These are phyloP conservation scores for Mortierella sp. DNA, from an alignment of 371 early-diverging fungal genomes.

Conservation along the genomic window DNA sequence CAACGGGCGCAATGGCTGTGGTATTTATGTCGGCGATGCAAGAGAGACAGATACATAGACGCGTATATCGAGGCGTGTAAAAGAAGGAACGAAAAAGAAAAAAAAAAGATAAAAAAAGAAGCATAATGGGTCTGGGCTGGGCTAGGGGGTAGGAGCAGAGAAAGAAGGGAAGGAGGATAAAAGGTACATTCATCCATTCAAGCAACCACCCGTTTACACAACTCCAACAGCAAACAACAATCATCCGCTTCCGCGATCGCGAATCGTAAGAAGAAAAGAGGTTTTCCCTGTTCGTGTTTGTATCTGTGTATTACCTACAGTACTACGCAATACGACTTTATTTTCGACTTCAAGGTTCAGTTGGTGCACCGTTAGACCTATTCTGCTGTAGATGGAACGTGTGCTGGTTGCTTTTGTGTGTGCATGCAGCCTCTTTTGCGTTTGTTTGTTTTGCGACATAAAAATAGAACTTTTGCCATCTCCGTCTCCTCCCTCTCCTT, in stretches of 20 bases:
- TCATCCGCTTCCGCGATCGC: neutral
- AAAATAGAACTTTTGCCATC: too few species aligned
- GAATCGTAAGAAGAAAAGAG: neutral
- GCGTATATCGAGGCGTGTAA: too few species aligned
- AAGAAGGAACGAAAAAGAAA: neutral
- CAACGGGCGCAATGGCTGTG: slow-evolving; percentile 5
- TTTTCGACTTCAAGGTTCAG: neutral
- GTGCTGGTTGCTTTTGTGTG: neutral
- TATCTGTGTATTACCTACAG: neutral
- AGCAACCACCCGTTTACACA: too few species aligned
- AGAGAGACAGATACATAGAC: neutral
- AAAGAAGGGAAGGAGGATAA: neutral
- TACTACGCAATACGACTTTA: slow-evolving; percentile 1
- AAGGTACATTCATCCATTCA: neutral
- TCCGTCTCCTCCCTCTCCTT: neutral
- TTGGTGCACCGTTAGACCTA: neutral
- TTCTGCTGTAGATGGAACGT: neutral
- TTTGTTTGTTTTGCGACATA: neutral
- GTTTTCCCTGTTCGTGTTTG: too few species aligned
- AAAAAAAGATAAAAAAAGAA: neutral
- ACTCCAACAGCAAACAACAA: neutral
- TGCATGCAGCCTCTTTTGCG: neutral
- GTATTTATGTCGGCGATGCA: slow-evolving; percentile 14
- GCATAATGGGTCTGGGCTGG: neutral
- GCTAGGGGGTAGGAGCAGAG: neutral